Evolutionary conservation across 192 early-diverging fungal genomes (phyloP).

Genomic region (Globomyces pollinis-pini): DNA sequence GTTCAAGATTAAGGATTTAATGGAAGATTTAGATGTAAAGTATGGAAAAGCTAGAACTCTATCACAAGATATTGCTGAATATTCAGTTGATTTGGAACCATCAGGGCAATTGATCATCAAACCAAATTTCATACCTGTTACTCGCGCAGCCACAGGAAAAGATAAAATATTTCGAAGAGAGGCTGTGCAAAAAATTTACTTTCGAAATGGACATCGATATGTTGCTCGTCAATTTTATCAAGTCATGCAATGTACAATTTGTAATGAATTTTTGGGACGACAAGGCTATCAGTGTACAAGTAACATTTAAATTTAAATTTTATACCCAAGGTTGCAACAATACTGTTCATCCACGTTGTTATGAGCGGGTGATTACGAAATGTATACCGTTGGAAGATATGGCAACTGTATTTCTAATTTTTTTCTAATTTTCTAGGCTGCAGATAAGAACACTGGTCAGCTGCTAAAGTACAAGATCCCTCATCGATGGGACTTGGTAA

Average conservation of each 20-base stretch:
- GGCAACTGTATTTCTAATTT: constrained; percentile 13
- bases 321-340: constrained; percentile 68
- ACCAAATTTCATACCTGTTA: constrained; percentile 60
- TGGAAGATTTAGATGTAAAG: constrained; percentile 61
- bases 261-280: constrained; percentile 80
- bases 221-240: constrained; percentile 79
- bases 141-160: constrained; percentile 55
- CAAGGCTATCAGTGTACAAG: constrained; percentile 86
- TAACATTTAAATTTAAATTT: constrained; percentile 20
- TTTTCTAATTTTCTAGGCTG: constrained; percentile 33
- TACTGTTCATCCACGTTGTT: constrained; percentile 83
- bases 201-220: constrained; percentile 83
- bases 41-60: constrained; percentile 12
- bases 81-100: constrained; percentile 91
- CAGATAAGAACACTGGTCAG: constrained; percentile 59
- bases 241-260: constrained; percentile 91
- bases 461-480: constrained; percentile 85
- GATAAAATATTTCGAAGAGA: constrained; percentile 38
- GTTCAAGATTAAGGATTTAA: constrained; percentile 85
- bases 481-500: constrained; percentile 80
- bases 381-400: constrained; percentile 57
- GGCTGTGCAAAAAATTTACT: constrained; percentile 40
- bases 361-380: constrained; percentile 79
- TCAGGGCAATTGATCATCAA: constrained; percentile 79
- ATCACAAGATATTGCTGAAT: constrained; percentile 53